Conservation (phyloP, 2,329 filamentous ascomycete species). For the Fusarium floridanum region DNA sequence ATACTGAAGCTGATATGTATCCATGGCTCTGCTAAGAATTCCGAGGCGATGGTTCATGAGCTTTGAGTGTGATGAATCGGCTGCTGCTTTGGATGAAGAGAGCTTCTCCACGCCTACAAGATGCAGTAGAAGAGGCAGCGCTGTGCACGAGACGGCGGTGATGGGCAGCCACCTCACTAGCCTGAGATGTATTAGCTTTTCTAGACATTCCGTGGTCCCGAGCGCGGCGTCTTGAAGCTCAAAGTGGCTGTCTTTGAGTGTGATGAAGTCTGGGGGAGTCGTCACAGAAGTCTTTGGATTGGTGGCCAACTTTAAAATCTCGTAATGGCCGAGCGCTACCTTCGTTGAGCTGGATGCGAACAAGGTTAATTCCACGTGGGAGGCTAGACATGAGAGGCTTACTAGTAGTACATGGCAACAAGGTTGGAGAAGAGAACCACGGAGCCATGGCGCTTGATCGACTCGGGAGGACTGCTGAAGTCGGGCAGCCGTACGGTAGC, state of each 20-base stretch:
- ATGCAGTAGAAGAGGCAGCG: conserved; percentile 44
- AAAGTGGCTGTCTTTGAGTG: conserved; percentile 56
- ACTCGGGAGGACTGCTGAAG: conserved; percentile 39
- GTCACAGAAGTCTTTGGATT: conserved; percentile 43
- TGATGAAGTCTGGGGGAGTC: conserved; percentile 47
- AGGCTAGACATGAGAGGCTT: conserved; percentile 45
- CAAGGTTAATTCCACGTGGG: too few relatives aligned
- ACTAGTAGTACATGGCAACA: conserved; percentile 67
- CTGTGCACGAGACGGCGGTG: conserved; percentile 56
- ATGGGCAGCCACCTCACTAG: conserved; percentile 62
- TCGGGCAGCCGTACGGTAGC: conserved; percentile 55
- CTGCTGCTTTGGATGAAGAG: too few relatives aligned
- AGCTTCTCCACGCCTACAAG: too few relatives aligned
- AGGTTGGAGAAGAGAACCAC: conserved; percentile 61
- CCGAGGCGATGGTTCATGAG: too few relatives aligned
- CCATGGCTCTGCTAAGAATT: conserved; percentile 53
- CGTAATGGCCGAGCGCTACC: conserved; percentile 59
- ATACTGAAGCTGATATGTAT: conserved; percentile 60
- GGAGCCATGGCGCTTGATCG: conserved; percentile 52
- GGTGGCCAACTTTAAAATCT: conserved; percentile 59
- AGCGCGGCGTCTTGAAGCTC: conserved; percentile 60
- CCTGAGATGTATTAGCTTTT: conserved; percentile 60
- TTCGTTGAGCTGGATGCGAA: too few relatives aligned
- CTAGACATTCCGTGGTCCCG: conserved; percentile 60
- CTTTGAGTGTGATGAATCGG: too few relatives aligned